Evolutionary conservation across 768 basidiomycete species (phyloP).

Genomic region (Tulasnella sp.): DNA sequence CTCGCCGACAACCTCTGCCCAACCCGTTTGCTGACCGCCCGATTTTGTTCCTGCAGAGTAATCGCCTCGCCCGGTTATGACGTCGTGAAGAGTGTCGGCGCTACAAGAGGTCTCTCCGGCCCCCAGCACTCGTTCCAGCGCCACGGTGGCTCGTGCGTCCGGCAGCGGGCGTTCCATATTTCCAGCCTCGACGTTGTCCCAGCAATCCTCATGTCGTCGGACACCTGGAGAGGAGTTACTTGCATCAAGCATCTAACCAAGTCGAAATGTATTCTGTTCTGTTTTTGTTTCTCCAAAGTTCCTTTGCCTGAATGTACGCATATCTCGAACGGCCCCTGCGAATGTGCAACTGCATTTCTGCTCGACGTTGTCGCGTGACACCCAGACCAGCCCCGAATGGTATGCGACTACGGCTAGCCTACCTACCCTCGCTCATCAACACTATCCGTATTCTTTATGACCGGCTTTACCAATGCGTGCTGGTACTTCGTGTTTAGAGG

Average conservation of each 20-base stretch:
- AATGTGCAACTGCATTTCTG: slow-evolving; percentile 16
- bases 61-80: slow-evolving; percentile 24
- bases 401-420: neutral
- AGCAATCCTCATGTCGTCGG: slow-evolving; percentile 15
- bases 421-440: neutral
- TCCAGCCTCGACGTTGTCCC: neutral
- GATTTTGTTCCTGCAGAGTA: slow-evolving; percentile 15
- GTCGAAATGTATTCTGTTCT: neutral
- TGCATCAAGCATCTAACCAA: slow-evolving; percentile 10
- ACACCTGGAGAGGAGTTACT: slow-evolving; percentile 10
- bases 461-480: no score
- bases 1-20: neutral
- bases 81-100: slow-evolving; percentile 25
- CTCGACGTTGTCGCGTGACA: slow-evolving; percentile 8
- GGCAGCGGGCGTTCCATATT: neutral
- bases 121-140: neutral
- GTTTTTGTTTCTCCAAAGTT: slow-evolving; percentile 3
- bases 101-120: neutral
- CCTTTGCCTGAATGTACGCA: slow-evolving; percentile 13
- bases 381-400: neutral
- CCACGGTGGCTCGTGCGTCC: neutral
- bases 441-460: neutral
- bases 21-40: neutral
- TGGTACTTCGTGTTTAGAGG: no score
- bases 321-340: slow-evolving; percentile 14